Evolutionary conservation across 768 basidiomycete species (phyloP).

Genomic region (Boletus rex-veris): DNA sequence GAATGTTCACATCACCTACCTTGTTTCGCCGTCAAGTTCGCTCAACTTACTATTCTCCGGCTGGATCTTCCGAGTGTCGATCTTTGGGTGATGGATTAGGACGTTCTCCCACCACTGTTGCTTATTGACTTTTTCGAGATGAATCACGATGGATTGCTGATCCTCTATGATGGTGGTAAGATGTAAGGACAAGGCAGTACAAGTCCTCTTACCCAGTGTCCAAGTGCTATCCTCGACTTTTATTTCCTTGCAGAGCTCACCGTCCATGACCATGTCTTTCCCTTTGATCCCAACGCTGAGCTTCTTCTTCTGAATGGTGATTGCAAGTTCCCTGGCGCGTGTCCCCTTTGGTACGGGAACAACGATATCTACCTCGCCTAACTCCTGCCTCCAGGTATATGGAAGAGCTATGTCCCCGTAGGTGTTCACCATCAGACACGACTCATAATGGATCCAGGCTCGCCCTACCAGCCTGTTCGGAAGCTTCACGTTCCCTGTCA

Average conservation of each 20-base stretch:
- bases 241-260: constrained; percentile 89
- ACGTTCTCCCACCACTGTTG: constrained; percentile 99
- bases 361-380: constrained; percentile 80
- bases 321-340: constrained; percentile 66
- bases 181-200: background rate
- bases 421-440: constrained; percentile 16
- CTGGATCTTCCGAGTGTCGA: constrained; percentile 94
- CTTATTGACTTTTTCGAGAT: constrained; percentile 83
- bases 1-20: constrained; percentile 42
- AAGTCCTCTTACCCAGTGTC: constrained; percentile 69
- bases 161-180: constrained; percentile 57
- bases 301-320: constrained; percentile 77
- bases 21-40: constrained; percentile 93
- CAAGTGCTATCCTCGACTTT: constrained; percentile 97
- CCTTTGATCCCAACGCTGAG: constrained; percentile 84
- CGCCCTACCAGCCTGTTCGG: constrained; percentile 79
- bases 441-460: constrained; percentile 12
- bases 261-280: constrained; percentile 79
- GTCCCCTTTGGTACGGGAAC: constrained; percentile 88
- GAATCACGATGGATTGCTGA: constrained; percentile 64
- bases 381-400: constrained; percentile 87
- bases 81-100: constrained; percentile 90
- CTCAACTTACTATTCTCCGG: constrained; percentile 94
- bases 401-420: constrained; percentile 62
- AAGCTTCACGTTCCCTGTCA: constrained; percentile 63